These are phyloP conservation scores for Eimeria tenella DNA, from an alignment of 169 alveolate species.

Conservation along the genomic window DNA sequence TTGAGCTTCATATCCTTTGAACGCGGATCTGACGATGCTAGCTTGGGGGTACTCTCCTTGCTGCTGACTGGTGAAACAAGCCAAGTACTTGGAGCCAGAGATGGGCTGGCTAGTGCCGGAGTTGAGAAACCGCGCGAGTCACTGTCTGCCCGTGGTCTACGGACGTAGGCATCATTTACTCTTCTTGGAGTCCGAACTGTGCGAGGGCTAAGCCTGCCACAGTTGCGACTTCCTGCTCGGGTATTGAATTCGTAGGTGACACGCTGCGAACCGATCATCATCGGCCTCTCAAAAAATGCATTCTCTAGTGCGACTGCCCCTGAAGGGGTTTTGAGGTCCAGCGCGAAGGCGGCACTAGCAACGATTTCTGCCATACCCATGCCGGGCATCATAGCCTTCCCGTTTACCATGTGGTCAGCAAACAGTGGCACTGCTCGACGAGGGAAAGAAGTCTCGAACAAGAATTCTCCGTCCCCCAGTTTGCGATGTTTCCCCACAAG, in stretches of 20 bases:
- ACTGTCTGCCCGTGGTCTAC: slow-evolving; percentile 69
- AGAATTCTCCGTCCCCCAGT: slow-evolving; percentile 61
- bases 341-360: slow-evolving; percentile 83
- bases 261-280: slow-evolving; percentile 79
- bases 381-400: slow-evolving; percentile 85
- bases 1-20: slow-evolving; percentile 41
- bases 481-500: slow-evolving; percentile 79
- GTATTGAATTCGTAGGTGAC: slow-evolving; percentile 78
- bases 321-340: slow-evolving; percentile 71
- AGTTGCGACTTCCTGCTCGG: slow-evolving; percentile 35
- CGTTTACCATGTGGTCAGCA: slow-evolving; percentile 86
- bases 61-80: slow-evolving; percentile 67
- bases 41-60: slow-evolving; percentile 62
- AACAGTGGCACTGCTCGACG: slow-evolving; percentile 82
- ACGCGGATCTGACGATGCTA: slow-evolving; percentile 36
- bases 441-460: slow-evolving; percentile 80
- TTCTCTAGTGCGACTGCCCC: slow-evolving; percentile 79
- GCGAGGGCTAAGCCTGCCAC: slow-evolving; percentile 76
- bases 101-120: slow-evolving; percentile 33
- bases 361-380: slow-evolving; percentile 85
- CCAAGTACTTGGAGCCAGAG: slow-evolving; percentile 68
- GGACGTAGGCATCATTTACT: slow-evolving; percentile 75
- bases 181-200: slow-evolving; percentile 79
- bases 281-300: slow-evolving; percentile 79
- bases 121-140: slow-evolving; percentile 65